Conservation (phyloP, 805 yeast genomes). For the Kazachstania bromeliacearum region DNA sequence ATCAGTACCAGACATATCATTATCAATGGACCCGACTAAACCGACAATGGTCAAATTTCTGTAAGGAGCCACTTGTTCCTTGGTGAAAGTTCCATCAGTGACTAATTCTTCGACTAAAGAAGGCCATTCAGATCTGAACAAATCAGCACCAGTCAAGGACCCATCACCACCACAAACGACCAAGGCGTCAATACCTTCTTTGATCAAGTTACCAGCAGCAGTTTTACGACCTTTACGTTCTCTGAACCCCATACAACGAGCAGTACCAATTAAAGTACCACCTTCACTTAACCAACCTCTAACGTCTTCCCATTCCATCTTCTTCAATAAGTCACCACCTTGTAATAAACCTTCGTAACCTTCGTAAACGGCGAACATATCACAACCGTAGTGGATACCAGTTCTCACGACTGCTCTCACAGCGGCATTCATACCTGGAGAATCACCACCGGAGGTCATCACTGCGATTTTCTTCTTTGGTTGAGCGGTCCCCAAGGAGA, state of each 20-base stretch:
- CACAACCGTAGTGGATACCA: conserved; percentile 80
- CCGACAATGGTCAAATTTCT: conserved; percentile 81
- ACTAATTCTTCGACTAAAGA: conserved; percentile 66
- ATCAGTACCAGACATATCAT: conserved; percentile 96
- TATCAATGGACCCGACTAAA: conserved; percentile 92
- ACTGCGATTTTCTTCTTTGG: conserved; percentile 56
- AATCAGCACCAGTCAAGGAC: conserved; percentile 93
- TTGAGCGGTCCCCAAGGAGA: conserved; percentile 11
- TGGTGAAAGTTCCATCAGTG: conserved; percentile 44
- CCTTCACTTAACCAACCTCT: conserved; percentile 89
- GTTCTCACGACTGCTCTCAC: conserved; percentile 94
- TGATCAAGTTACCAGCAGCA: conserved; percentile 78
- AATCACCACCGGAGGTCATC: conserved; percentile 98
- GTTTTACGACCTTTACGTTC: conserved; percentile 76
- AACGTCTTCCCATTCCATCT: conserved; percentile 89
- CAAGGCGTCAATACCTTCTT: conserved; percentile 85
- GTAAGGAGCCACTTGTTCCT: conserved; percentile 50
- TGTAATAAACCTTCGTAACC: conserved; percentile 89
- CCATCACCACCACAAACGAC: conserved; percentile 99
- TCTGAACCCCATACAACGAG: conserved; percentile 77
- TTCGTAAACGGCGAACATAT: conserved; percentile 83
- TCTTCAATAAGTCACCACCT: conserved; percentile 71
- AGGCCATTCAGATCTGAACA: conserved; percentile 94
- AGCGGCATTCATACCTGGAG: conserved; percentile 97
- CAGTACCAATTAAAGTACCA: conserved; percentile 95